Evolutionary conservation across 495 filamentous ascomycete species (phyloP).

Genomic region (Umbilicaria muhlenbergii): DNA sequence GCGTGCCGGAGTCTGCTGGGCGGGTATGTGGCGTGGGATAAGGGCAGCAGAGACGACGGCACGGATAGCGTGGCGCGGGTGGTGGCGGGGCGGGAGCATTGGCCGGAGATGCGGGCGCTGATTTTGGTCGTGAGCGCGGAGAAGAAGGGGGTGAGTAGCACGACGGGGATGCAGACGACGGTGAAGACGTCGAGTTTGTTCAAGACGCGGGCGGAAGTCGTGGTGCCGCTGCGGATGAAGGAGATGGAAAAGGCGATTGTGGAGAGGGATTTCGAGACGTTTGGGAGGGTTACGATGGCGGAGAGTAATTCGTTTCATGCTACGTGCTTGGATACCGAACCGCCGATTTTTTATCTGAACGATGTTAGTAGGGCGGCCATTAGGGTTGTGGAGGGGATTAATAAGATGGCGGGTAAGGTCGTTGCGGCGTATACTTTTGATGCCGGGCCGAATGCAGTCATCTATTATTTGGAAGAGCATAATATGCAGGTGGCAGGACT

Average conservation of each 20-base stretch:
- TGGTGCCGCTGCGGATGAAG: slow-evolving; percentile 76
- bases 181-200: slow-evolving; percentile 78
- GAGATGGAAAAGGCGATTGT: slow-evolving; percentile 70
- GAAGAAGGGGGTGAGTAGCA: slow-evolving; percentile 88
- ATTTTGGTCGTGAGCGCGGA: slow-evolving; percentile 79
- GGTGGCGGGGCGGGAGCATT: slow-evolving; percentile 73
- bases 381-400: slow-evolving; percentile 75
- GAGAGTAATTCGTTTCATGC: slow-evolving; percentile 97
- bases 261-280: slow-evolving; percentile 65
- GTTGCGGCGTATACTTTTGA: slow-evolving; percentile 95
- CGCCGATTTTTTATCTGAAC: slow-evolving; percentile 97
- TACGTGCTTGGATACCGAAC: slow-evolving; percentile 82
- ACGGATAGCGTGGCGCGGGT: slow-evolving; percentile 71
- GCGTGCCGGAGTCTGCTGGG: slow-evolving; percentile 86
- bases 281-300: slow-evolving; percentile 82
- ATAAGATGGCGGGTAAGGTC: slow-evolving; percentile 45
- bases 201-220: slow-evolving; percentile 45
- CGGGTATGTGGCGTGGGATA: slow-evolving; percentile 89
- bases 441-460: slow-evolving; percentile 89
- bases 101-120: slow-evolving; percentile 86
- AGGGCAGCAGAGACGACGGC: slow-evolving; percentile 55
- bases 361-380: slow-evolving; percentile 78
- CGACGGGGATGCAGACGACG: slow-evolving; percentile 91
- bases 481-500: slow-evolving; percentile 52
- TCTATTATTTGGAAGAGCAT: slow-evolving; percentile 80